Evolutionary conservation across 1,139 yeast species (phyloP).

Genomic region (Martiniozyma asiatica): DNA sequence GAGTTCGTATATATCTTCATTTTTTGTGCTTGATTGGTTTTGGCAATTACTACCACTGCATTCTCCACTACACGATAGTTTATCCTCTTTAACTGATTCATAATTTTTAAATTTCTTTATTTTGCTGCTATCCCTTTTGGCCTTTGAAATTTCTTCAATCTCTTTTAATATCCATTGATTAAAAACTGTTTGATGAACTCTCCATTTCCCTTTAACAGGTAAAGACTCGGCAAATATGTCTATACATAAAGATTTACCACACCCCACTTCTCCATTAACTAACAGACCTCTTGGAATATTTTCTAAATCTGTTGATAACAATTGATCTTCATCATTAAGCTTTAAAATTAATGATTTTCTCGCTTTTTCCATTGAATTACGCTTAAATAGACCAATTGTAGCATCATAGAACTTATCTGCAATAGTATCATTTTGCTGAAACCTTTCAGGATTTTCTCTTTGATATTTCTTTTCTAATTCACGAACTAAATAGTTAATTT

Average conservation of each 20-base stretch:
- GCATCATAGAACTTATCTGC: slow-evolving; percentile 7
- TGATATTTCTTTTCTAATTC: slow-evolving; percentile 31
- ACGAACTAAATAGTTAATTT: slow-evolving; percentile 35
- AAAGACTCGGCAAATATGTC: slow-evolving; percentile 57
- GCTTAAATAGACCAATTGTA: slow-evolving; percentile 14
- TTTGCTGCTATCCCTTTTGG: no score
- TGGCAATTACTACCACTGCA: no score
- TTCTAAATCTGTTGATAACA: slow-evolving; percentile 30
- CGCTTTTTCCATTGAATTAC: slow-evolving; percentile 9
- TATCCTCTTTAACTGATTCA: no score
- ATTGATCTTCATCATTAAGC: slow-evolving; percentile 55
- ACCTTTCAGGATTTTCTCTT: slow-evolving; percentile 5
- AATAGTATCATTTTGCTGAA: no score
- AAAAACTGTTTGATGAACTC: slow-evolving; percentile 65
- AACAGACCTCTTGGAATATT: slow-evolving; percentile 51
- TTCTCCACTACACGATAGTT: no score
- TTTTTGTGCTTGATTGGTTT: no score
- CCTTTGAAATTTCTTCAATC: slow-evolving; percentile 43
- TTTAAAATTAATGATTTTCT: slow-evolving; percentile 30
- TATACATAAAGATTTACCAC: slow-evolving; percentile 66
- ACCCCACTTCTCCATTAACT: slow-evolving; percentile 64
- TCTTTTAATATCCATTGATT: slow-evolving; percentile 57
- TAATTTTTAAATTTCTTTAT: no score
- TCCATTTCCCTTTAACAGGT: slow-evolving; percentile 51
- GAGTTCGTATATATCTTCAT: no score